Percentiles rank a stretch among this genome's conserved stretches.
Evolutionary conservation across 257 asterid species (phyloP).

Genomic region (Lavandula angustifolia): DNA sequence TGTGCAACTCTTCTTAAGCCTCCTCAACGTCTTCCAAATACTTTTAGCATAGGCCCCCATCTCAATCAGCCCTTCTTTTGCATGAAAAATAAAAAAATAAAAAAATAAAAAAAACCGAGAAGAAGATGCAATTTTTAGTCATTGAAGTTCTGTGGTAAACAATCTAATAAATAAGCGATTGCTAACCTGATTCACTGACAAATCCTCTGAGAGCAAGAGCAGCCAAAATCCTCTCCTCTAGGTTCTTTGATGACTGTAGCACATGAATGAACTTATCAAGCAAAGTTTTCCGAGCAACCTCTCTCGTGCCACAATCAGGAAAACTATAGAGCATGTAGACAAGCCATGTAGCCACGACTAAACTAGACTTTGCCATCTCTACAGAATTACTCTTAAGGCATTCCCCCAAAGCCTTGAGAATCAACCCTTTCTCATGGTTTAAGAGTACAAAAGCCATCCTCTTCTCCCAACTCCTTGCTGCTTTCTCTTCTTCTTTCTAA

Average conservation of each 20-base stretch:
- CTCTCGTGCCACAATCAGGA: constrained; percentile 70
- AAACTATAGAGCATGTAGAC: constrained; percentile 65
- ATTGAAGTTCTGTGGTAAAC: not conserved
- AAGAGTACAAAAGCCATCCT: constrained; percentile 67
- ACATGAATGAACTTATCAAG: constrained; percentile 68
- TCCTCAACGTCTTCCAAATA: constrained; percentile 60
- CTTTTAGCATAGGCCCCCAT: constrained; percentile 56
- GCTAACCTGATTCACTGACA: constrained; percentile 58
- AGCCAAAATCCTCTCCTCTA: constrained; percentile 76
- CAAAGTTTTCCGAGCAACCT: constrained; percentile 62
- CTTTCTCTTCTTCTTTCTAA: constrained; percentile 74
- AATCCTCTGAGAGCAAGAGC: constrained; percentile 72
- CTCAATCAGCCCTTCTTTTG: constrained; percentile 58
- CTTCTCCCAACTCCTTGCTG: constrained; percentile 64
- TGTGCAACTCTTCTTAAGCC: constrained; percentile 60
- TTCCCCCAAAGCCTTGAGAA: constrained; percentile 70
- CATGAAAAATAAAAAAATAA: not conserved
- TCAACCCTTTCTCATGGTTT: constrained; percentile 69
- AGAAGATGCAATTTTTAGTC: constrained; percentile 10
- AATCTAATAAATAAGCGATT: not conserved
- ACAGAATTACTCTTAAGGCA: constrained; percentile 65
- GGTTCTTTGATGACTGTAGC: constrained; percentile 72
- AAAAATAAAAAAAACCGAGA: too few relatives aligned
- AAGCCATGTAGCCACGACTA: constrained; percentile 72
- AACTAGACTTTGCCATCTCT: constrained; percentile 70